These are phyloP conservation scores for Dipodascopsis uninucleata DNA, from an alignment of 805 yeast genomes.

Conservation along the genomic window DNA sequence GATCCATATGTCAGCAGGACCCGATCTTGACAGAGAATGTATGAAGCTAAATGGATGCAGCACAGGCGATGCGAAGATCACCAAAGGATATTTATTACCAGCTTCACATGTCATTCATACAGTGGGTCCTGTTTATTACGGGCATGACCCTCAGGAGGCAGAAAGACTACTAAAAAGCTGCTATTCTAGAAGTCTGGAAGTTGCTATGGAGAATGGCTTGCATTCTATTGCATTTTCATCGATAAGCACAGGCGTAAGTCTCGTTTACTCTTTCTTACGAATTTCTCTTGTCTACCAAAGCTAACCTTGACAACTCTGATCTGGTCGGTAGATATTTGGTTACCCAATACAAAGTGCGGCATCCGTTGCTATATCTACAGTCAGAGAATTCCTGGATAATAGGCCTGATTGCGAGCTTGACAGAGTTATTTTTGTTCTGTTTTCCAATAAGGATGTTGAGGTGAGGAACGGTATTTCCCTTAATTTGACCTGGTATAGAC, in stretches of 20 bases:
- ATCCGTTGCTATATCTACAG: constrained; percentile 8
- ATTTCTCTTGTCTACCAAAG: no score
- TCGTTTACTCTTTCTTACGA: neutral
- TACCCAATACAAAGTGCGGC: constrained; percentile 18
- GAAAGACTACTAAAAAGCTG: constrained; percentile 11
- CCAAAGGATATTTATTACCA: constrained; percentile 13
- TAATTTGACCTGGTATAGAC: no score
- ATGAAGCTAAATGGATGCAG: constrained; percentile 15
- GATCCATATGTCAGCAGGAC: constrained; percentile 23
- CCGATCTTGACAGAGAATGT: constrained; percentile 15
- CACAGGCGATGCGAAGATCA: constrained; percentile 27
- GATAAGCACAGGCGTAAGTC: constrained; percentile 26
- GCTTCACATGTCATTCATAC: constrained; percentile 17
- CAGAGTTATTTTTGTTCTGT: constrained; percentile 22
- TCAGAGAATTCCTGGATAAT: constrained; percentile 15
- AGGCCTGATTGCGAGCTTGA: constrained; percentile 6
- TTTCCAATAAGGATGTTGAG: constrained; percentile 14
- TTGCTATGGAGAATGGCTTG: constrained; percentile 13
- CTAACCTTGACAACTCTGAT: neutral
- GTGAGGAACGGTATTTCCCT: constrained; percentile 1
- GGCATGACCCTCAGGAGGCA: constrained; percentile 1
- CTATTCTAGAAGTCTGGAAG: constrained; percentile 9
- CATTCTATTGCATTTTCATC: constrained; percentile 23
- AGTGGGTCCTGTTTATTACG: constrained; percentile 20
- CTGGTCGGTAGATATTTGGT: constrained; percentile 19